Conservation (phyloP, 2,329 filamentous ascomycete species). For the Pseudocercospora fijiensis region DNA sequence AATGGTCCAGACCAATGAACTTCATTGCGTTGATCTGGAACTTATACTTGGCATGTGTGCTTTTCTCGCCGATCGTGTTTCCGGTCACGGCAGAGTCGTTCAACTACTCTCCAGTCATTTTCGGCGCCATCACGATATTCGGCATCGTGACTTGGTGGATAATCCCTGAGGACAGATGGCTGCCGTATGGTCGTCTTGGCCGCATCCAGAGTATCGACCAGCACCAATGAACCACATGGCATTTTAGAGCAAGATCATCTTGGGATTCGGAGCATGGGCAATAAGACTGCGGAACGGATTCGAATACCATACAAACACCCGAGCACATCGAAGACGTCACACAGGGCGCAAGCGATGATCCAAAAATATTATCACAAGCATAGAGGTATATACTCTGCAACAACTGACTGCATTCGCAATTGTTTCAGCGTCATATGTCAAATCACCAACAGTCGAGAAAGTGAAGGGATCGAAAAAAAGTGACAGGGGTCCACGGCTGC, state of each 20-base stretch:
- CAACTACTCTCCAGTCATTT: constrained; percentile 36
- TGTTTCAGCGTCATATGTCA: not conserved
- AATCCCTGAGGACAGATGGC: constrained; percentile 41
- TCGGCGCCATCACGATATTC: constrained; percentile 43
- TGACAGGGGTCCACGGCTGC: not conserved
- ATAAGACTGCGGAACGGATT: not conserved
- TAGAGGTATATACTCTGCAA: too few species aligned
- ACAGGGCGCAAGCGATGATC: not conserved
- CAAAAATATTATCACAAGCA: not conserved
- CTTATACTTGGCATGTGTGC: constrained; percentile 39
- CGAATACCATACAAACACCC: too few species aligned
- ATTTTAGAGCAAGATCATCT: not conserved
- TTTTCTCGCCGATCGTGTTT: constrained; percentile 40
- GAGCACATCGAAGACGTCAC: not conserved
- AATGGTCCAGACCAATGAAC: constrained; percentile 39
- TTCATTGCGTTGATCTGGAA: constrained; percentile 43
- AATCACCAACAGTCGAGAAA: not conserved
- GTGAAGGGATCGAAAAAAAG: not conserved
- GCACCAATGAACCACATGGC: not conserved
- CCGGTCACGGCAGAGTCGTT: not conserved
- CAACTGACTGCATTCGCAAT: not conserved
- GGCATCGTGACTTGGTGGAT: constrained; percentile 40
- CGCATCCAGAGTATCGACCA: constrained; percentile 9
- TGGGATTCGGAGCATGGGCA: not conserved
- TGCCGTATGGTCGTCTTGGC: constrained; percentile 29